phyloP scores from a whole-genome alignment of 2,329 filamentous ascomycete genomes.

The Spiromastix sp. region DNA sequence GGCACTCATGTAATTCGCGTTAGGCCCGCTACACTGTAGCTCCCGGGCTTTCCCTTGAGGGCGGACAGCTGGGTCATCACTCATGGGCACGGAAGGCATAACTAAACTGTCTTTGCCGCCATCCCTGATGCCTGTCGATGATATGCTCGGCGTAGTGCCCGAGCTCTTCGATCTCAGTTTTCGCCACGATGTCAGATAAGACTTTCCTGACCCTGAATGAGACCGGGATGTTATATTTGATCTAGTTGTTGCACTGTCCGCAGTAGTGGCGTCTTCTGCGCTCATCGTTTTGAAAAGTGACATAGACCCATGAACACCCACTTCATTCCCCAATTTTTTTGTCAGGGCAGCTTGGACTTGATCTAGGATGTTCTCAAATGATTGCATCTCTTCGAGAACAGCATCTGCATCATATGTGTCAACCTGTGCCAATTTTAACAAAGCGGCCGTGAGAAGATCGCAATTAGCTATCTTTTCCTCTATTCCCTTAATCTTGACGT shows the following conservation, averaged over 20 bases:
- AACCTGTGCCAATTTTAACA: conserved; percentile 71
- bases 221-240: conserved; percentile 30
- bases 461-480: conserved; percentile 93
- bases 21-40: conserved; percentile 67
- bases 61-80: conserved; percentile 47
- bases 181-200: conserved; percentile 76
- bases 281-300: conserved; percentile 59
- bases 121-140: conserved; percentile 28
- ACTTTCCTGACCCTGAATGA: conserved; percentile 59
- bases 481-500: conserved; percentile 79
- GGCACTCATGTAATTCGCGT: conserved; percentile 83
- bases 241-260: too few relatives aligned
- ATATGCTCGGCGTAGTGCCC: conserved; percentile 36
- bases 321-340: conserved; percentile 86
- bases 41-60: conserved; percentile 62
- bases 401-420: conserved; percentile 87
- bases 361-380: conserved; percentile 74
- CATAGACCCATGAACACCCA: conserved; percentile 68
- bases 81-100: conserved; percentile 73
- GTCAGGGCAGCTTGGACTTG: conserved; percentile 65
- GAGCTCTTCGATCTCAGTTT: conserved; percentile 86
- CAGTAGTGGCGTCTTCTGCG: conserved; percentile 36
- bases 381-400: conserved; percentile 87
- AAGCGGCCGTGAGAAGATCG: conserved; percentile 78
- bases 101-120: conserved; percentile 50